These are phyloP conservation scores for Fraxinus dipetala DNA, from an alignment of 305 asterid species.

Conservation along the genomic window DNA sequence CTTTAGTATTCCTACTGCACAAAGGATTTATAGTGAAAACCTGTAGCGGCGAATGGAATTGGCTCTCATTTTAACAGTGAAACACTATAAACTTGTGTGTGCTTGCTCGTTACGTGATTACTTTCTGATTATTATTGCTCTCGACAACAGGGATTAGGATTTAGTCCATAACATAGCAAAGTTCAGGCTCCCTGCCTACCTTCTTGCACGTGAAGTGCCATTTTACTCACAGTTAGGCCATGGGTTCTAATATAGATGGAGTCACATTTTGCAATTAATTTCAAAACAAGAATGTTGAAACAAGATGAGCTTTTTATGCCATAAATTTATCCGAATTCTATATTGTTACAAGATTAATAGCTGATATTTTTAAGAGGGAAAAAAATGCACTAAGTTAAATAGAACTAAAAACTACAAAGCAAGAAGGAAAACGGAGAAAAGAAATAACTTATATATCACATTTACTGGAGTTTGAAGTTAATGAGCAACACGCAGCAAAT, in stretches of 20 bases:
- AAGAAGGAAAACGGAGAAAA: neutral
- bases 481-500: neutral
- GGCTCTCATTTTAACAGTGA: neutral
- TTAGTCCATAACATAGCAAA: neutral
- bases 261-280: neutral
- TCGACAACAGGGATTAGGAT: neutral
- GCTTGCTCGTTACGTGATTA: neutral
- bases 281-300: neutral
- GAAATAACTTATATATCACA: neutral
- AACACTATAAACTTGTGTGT: neutral
- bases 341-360: neutral
- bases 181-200: neutral
- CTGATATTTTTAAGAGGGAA: neutral
- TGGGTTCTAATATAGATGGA: neutral
- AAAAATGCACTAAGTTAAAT: neutral
- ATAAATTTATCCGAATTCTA: neutral
- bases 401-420: neutral
- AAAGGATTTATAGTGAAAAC: neutral
- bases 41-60: neutral
- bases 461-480: neutral
- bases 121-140: neutral
- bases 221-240: neutral
- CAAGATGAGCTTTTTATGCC: neutral
- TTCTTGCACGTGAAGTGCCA: neutral
- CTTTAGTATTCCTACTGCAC: neutral